Base-by-base conservation (phyloP, 2,329 filamentous ascomycete genomes). In the Acephala macrosclerotiorum region DNA sequence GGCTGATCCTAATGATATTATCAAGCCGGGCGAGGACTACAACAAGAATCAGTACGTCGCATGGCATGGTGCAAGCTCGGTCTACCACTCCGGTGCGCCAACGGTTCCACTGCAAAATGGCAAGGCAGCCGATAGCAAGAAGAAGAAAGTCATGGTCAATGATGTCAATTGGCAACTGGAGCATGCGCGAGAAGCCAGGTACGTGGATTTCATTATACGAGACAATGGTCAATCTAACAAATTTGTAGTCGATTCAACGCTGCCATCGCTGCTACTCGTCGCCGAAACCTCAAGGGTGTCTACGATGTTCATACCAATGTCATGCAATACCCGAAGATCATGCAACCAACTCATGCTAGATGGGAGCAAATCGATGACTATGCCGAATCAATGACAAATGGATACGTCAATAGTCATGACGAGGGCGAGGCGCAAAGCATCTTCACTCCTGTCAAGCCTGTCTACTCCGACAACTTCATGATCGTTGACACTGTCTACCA, bases 21-120 rank as follows among this genome's bases (percentile, higher is more conserved):
- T 94, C 29, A 85, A 86, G 9, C 82, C 85, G n/a, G 92, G 91
- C 45, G 91, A 96, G 76, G 85, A 89, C n/a, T 99, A 99, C 84
- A 97, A 99, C 83, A 94, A 95, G 81, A 99, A 99, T 76, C 94
- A 97, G 78, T 99, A 97, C 76, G 96, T 99, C 33, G 96, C 96
- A 33, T 99, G 96, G 96, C 94, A 97, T 77, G 96, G 96, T 58
- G 96, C 96, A 57, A 98, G 95, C 77, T 90, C 92, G 45, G 96
- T 99, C 26, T 99, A 99, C 77, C 94, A 98, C 77, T 93, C 92
- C 14, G 90, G 89, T 64, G 87, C 85, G 1, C 92, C 93, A 1
- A 89, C 90, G 25, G 88, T 92, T n/a, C 93, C 93, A 2, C 83
- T 90, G 65, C 89, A 88, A 36, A 89, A 84, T 66, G 91, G 91